A percentile compares a stretch with the other conserved stretches of the same genome.
Evolutionary conservation across 306 rosid genomes (phyloP).

Genomic region (Cucurbita maxima): DNA sequence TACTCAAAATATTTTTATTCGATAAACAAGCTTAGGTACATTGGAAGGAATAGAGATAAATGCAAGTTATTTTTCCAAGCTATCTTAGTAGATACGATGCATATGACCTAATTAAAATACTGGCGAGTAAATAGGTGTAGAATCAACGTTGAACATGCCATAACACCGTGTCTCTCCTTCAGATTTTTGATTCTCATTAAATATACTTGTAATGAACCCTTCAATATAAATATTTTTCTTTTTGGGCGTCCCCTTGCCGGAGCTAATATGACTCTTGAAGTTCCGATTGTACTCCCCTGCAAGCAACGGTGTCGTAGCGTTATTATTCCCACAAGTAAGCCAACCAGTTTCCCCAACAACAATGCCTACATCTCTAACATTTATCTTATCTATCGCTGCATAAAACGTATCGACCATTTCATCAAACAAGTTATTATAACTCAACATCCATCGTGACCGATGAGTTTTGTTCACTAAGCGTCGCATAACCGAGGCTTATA

Average conservation of each 20-base stretch:
- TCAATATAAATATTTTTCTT: conserved; percentile 8
- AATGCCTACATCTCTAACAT: neutral
- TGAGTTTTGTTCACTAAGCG: neutral
- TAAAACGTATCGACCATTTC: neutral
- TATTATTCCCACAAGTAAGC: conserved; percentile 6
- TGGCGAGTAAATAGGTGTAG: conserved; percentile 11
- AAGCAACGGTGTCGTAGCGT: conserved; percentile 1
- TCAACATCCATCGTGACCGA: neutral
- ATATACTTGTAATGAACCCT: conserved; percentile 21
- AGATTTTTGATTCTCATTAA: conserved; percentile 21
- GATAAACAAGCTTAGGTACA: no score
- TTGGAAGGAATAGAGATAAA: no score
- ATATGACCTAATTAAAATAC: no score
- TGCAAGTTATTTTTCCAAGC: no score
- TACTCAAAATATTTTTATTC: no score
- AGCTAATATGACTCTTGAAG: neutral
- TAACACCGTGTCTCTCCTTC: conserved; percentile 20
- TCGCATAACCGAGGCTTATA: neutral
- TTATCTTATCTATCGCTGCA: neutral
- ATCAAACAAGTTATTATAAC: neutral
- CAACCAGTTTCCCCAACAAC: neutral
- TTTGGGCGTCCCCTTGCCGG: conserved; percentile 20
- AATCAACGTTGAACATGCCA: conserved; percentile 16
- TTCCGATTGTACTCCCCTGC: conserved; percentile 17
- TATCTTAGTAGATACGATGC: no score